phyloP scores from a whole-genome alignment of 2,329 filamentous ascomycete genomes.

The Teratosphaeria zuluensis region DNA sequence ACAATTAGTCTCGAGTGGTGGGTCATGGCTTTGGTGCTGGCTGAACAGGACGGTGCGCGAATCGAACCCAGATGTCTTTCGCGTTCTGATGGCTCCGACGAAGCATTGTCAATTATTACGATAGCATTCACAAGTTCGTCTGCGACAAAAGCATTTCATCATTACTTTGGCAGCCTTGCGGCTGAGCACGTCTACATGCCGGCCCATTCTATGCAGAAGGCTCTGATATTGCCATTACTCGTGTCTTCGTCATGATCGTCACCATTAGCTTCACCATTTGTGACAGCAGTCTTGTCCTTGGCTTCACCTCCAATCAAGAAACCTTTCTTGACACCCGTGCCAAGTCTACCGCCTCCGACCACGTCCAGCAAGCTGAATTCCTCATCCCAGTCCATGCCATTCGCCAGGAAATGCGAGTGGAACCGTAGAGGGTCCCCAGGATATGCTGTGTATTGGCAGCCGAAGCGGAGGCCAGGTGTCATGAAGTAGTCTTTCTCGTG shows the following conservation, averaged over 20 bases:
- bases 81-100: not conserved
- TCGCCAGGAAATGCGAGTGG: slow-evolving; percentile 86
- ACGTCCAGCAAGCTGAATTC: slow-evolving; percentile 76
- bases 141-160: not conserved
- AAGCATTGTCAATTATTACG: not conserved
- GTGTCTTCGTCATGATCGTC: slow-evolving; percentile 28
- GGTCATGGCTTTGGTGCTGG: not conserved
- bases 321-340: slow-evolving; percentile 92
- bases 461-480: slow-evolving; percentile 86
- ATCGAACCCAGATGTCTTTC: not conserved
- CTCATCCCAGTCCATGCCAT: slow-evolving; percentile 78
- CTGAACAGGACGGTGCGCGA: not conserved
- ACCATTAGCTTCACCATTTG: not conserved
- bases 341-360: slow-evolving; percentile 75
- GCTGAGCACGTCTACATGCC: slow-evolving; percentile 56
- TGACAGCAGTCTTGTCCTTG: slow-evolving; percentile 16
- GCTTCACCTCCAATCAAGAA: slow-evolving; percentile 72
- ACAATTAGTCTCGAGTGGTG: not conserved
- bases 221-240: slow-evolving; percentile 40
- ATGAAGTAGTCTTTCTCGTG: slow-evolving; percentile 75
- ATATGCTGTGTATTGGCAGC: slow-evolving; percentile 88
- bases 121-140: too few species aligned
- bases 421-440: slow-evolving; percentile 90
- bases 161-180: not conserved
- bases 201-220: slow-evolving; percentile 88